Evolutionary conservation across 768 basidiomycete genomes (phyloP).

Genomic region (Naganishia kalamii): DNA sequence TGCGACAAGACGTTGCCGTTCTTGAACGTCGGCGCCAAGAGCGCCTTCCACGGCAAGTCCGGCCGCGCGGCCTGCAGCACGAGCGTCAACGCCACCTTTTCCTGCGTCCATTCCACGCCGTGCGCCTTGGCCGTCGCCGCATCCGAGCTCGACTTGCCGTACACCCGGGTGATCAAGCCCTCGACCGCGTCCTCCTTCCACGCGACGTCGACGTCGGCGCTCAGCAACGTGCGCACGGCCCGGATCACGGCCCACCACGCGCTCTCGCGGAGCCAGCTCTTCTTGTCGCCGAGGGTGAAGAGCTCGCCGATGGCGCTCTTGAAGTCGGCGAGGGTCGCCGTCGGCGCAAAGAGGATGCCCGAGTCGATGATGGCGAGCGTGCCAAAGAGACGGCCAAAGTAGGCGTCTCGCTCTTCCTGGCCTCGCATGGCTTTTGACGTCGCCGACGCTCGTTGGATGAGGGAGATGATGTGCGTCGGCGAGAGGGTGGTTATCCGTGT

Average conservation of each 20-base stretch:
- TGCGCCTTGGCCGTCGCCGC: constrained; percentile 16
- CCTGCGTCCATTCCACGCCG: constrained; percentile 67
- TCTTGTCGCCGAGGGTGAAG: constrained; percentile 66
- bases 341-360: constrained; percentile 61
- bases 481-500: constrained; percentile 71
- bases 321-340: constrained; percentile 60
- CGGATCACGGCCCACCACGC: constrained; percentile 75
- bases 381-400: constrained; percentile 89
- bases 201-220: constrained; percentile 46
- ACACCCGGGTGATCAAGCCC: constrained; percentile 53
- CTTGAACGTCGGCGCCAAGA: constrained; percentile 70
- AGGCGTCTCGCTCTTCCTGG: constrained; percentile 83
- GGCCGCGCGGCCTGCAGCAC: constrained; percentile 61
- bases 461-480: constrained; percentile 65
- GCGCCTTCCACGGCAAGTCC: constrained; percentile 60
- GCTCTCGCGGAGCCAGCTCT: constrained; percentile 84
- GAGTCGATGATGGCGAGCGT: constrained; percentile 78
- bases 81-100: constrained; percentile 75
- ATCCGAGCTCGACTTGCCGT: constrained; percentile 47
- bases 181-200: constrained; percentile 68
- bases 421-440: constrained; percentile 70
- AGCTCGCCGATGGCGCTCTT: constrained; percentile 58
- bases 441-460: constrained; percentile 67
- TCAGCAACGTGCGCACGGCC: constrained; percentile 58
- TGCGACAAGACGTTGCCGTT: constrained; percentile 61